phyloP scores from a whole-genome alignment of 352 stramenopile genomes.

The Globisporangium nunn region DNA sequence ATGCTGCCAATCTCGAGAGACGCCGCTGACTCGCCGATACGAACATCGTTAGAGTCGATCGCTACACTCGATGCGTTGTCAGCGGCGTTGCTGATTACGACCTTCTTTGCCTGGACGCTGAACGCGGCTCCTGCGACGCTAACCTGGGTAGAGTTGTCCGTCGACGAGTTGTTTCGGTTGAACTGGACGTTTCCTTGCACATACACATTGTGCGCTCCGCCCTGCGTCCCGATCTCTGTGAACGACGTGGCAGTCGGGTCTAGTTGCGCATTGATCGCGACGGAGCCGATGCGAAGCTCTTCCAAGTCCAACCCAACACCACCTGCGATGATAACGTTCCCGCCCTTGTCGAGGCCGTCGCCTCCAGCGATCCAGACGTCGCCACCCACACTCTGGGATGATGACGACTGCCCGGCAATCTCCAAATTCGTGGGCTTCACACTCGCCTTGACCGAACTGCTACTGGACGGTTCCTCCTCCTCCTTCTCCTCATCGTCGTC shows the following conservation, averaged over 20 bases:
- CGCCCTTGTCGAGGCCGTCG: slow-evolving; percentile 32
- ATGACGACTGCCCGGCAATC: slow-evolving; percentile 48
- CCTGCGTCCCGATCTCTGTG: slow-evolving; percentile 57
- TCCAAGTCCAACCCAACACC: slow-evolving; percentile 24
- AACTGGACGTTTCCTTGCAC: slow-evolving; percentile 50
- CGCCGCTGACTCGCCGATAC: slow-evolving; percentile 23
- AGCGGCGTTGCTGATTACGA: slow-evolving; percentile 41
- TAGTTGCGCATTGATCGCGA: slow-evolving; percentile 54
- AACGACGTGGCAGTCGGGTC: slow-evolving; percentile 27
- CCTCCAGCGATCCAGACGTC: slow-evolving; percentile 50
- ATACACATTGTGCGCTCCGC: slow-evolving; percentile 37
- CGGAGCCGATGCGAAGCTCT: slow-evolving; percentile 23
- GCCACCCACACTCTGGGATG: slow-evolving; percentile 33
- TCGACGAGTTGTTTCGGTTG: slow-evolving; percentile 29
- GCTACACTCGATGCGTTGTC: slow-evolving; percentile 26
- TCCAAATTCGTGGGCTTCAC: slow-evolving; percentile 32
- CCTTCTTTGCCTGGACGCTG: slow-evolving; percentile 29
- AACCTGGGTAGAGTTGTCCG: slow-evolving; percentile 33
- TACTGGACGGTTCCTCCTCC: background rate
- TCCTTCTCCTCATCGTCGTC: slow-evolving; percentile 6
- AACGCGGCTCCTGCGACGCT: slow-evolving; percentile 33
- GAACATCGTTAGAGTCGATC: slow-evolving; percentile 36
- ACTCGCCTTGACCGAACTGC: background rate
- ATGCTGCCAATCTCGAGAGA: slow-evolving; percentile 24
- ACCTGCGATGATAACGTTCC: slow-evolving; percentile 39